Evolutionary conservation across 164 flowering plant genomes (phyloP).

Genomic region (Kingdonia uniflora): DNA sequence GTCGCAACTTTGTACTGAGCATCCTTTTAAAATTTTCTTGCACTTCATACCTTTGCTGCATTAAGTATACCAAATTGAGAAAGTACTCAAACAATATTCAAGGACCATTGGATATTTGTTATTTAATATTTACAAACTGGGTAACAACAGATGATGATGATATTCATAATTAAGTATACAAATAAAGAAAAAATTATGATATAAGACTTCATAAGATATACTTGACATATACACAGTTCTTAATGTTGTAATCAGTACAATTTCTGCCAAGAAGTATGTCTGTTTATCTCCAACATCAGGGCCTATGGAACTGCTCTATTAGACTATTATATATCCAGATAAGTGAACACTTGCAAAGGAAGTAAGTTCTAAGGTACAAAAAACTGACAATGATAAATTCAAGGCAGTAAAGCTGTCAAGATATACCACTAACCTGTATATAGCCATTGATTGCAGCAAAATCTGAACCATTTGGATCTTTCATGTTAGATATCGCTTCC

Average conservation of each 20-base stretch:
- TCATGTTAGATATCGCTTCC: slow-evolving; percentile 55
- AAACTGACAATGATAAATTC: background rate
- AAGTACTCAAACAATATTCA: background rate
- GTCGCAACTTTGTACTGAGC: slow-evolving; percentile 55
- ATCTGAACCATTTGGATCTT: slow-evolving; percentile 60
- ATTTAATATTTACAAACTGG: background rate
- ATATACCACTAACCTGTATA: slow-evolving; percentile 44
- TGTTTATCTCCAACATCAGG: background rate
- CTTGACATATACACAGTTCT: background rate
- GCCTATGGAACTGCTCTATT: background rate
- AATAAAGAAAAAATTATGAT: background rate
- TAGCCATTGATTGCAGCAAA: slow-evolving; percentile 31
- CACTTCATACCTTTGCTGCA: slow-evolving; percentile 71
- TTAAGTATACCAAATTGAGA: background rate
- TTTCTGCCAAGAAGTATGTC: background rate
- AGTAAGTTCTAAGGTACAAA: background rate
- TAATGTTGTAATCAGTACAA: too few relatives aligned
- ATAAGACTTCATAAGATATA: background rate
- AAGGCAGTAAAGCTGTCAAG: background rate
- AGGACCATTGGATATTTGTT: background rate
- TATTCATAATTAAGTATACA: background rate
- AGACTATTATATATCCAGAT: background rate
- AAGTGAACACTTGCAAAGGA: background rate
- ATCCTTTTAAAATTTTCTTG: slow-evolving; percentile 62
- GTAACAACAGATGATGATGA: background rate